Evolutionary conservation across 2,329 filamentous ascomycete genomes (phyloP).

Genomic region (Trichoderma atrobrunneum): DNA sequence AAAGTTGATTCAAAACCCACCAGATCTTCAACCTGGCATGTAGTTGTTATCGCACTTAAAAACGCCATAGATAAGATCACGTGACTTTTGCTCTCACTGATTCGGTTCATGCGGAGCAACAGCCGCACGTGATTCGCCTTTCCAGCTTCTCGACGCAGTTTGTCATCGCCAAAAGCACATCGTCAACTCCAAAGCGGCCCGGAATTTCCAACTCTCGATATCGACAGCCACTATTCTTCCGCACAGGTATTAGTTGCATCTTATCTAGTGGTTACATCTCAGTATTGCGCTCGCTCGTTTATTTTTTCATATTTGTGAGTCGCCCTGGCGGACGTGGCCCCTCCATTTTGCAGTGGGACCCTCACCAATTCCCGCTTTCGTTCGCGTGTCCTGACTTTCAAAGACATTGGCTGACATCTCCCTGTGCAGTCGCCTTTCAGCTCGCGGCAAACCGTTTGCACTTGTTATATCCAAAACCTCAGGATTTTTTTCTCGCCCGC

Average conservation of each 20-base stretch:
- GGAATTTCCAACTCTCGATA: slow-evolving; percentile 29
- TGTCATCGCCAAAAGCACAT: slow-evolving; percentile 22
- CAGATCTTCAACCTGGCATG: not conserved
- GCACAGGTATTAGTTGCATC: slow-evolving; percentile 39
- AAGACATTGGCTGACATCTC: slow-evolving; percentile 25
- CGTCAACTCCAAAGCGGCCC: slow-evolving; percentile 20
- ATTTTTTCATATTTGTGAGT: slow-evolving; percentile 32
- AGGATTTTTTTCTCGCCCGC: not conserved
- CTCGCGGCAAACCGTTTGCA: slow-evolving; percentile 24
- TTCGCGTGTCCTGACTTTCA: slow-evolving; percentile 27
- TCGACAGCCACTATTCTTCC: slow-evolving; percentile 38
- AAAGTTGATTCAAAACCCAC: not conserved
- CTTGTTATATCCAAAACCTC: slow-evolving; percentile 19
- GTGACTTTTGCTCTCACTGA: slow-evolving; percentile 4
- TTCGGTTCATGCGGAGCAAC: slow-evolving; percentile 17
- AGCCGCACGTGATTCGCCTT: slow-evolving; percentile 16
- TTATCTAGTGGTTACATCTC: slow-evolving; percentile 35
- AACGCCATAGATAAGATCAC: slow-evolving; percentile 11
- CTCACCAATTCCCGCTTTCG: slow-evolving; percentile 19
- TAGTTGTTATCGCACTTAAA: not conserved
- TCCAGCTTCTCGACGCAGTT: slow-evolving; percentile 23
- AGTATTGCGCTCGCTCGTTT: slow-evolving; percentile 35
- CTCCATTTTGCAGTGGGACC: slow-evolving; percentile 19
- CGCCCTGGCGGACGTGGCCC: slow-evolving; percentile 22
- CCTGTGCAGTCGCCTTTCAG: slow-evolving; percentile 26